These are phyloP conservation scores for Quambalaria eucalypti DNA, from an alignment of 1,284 basidiomycete genomes.

Conservation along the genomic window DNA sequence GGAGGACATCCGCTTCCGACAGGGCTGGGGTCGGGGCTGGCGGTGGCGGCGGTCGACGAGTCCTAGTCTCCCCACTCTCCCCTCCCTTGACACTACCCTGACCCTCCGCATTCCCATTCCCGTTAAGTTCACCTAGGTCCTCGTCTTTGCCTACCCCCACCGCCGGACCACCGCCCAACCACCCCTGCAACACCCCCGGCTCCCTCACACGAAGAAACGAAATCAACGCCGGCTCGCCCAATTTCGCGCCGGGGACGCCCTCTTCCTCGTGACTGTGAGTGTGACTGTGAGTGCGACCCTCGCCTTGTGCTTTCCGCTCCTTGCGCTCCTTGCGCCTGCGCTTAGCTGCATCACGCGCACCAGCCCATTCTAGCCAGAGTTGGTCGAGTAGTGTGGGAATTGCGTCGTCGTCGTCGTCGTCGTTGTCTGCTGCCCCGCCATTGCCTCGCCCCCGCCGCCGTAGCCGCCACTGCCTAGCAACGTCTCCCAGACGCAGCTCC, in stretches of 20 bases:
- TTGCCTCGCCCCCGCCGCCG: not conserved
- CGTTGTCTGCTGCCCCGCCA: too few species aligned
- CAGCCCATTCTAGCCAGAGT: not conserved
- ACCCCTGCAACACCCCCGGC: too few species aligned
- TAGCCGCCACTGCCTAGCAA: not conserved
- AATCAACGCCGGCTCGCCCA: constrained; percentile 1
- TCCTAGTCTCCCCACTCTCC: not conserved
- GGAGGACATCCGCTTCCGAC: not conserved
- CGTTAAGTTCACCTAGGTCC: not conserved
- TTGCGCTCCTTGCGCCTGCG: not conserved
- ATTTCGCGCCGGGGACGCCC: not conserved
- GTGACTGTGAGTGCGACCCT: not conserved
- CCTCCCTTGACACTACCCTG: not conserved
- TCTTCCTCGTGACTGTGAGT: not conserved
- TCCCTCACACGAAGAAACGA: too few species aligned
- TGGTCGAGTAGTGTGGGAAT: too few species aligned
- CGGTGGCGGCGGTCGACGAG: not conserved
- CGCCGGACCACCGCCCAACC: not conserved
- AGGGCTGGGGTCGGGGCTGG: not conserved
- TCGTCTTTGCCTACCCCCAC: not conserved
- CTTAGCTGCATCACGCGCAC: not conserved
- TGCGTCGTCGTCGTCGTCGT: too few species aligned
- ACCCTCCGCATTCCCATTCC: not conserved
- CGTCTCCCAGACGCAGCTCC: not conserved
- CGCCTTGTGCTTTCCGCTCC: not conserved